Evolutionary conservation across 345 rosid genomes (phyloP).

Genomic region (Acer saccharum): DNA sequence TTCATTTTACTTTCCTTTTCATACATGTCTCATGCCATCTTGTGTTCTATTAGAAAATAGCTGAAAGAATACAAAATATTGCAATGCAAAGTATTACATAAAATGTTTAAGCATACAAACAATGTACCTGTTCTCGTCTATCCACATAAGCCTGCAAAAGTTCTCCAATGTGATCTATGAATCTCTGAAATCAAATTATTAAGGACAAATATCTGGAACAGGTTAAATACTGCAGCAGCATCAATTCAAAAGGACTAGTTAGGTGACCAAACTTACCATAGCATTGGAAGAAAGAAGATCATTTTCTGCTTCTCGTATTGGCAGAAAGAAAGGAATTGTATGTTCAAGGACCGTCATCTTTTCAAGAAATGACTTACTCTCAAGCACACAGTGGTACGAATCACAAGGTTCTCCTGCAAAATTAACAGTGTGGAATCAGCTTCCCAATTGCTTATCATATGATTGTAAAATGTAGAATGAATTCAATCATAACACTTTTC

Average conservation of each 20-base stretch:
- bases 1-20: background rate
- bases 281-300: constrained; percentile 89
- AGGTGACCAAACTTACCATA: constrained; percentile 60
- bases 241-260: constrained; percentile 17
- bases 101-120: constrained; percentile 13
- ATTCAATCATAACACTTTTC: background rate
- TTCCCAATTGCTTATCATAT: constrained; percentile 10
- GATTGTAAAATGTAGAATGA: background rate
- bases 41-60: background rate
- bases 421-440: constrained; percentile 11
- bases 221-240: background rate
- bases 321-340: constrained; percentile 93
- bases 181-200: constrained; percentile 61
- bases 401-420: constrained; percentile 85
- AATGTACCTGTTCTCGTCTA: constrained; percentile 85
- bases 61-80: background rate
- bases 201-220: constrained; percentile 17
- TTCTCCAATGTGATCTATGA: constrained; percentile 84
- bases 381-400: constrained; percentile 82
- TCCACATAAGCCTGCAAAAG: constrained; percentile 92
- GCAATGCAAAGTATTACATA: background rate
- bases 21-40: background rate
- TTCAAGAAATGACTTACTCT: constrained; percentile 93
- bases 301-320: constrained; percentile 84
- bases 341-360: constrained; percentile 94